Percentiles rank a stretch among this genome's conserved stretches.
These are phyloP conservation scores for Alternaria tenuissima DNA, from an alignment of 2,329 filamentous ascomycete species.

Conservation along the genomic window DNA sequence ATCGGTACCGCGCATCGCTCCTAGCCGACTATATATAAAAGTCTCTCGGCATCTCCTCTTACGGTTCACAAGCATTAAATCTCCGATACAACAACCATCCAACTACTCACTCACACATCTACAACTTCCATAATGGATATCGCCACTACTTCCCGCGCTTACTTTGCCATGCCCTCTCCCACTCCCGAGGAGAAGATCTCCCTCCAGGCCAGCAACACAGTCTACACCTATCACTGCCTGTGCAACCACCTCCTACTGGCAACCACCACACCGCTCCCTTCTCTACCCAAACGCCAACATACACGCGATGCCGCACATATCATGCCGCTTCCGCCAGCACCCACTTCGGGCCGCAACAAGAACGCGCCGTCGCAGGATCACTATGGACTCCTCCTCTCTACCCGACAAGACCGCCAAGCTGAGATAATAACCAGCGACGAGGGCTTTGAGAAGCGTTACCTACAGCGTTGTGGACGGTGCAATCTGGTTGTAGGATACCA, in stretches of 20 bases:
- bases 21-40: constrained; percentile 1
- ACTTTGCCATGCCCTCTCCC: constrained; percentile 46
- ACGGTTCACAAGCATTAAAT: constrained; percentile 5
- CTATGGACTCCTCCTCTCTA: constrained; percentile 62
- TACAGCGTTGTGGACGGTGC: constrained; percentile 69
- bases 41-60: background rate
- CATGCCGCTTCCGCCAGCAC: constrained; percentile 59
- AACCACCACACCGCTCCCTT: constrained; percentile 61
- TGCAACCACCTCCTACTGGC: constrained; percentile 72
- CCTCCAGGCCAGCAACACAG: constrained; percentile 45
- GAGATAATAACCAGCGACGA: constrained; percentile 65
- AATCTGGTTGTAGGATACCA: constrained; percentile 69
- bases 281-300: constrained; percentile 61
- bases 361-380: constrained; percentile 34
- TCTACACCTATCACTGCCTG: constrained; percentile 69
- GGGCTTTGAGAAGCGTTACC: constrained; percentile 72
- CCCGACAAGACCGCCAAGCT: constrained; percentile 57
- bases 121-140: constrained; percentile 37
- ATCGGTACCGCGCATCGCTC: constrained; percentile 10
- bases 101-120: background rate
- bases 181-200: constrained; percentile 43
- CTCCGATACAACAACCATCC: constrained; percentile 2
- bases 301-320: constrained; percentile 65
- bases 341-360: constrained; percentile 20
- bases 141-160: constrained; percentile 40